Percentiles rank a stretch among this genome's conserved stretches.
phyloP scores from a whole-genome alignment of 2,329 filamentous ascomycete species.

The Colletotrichum australisinense region DNA sequence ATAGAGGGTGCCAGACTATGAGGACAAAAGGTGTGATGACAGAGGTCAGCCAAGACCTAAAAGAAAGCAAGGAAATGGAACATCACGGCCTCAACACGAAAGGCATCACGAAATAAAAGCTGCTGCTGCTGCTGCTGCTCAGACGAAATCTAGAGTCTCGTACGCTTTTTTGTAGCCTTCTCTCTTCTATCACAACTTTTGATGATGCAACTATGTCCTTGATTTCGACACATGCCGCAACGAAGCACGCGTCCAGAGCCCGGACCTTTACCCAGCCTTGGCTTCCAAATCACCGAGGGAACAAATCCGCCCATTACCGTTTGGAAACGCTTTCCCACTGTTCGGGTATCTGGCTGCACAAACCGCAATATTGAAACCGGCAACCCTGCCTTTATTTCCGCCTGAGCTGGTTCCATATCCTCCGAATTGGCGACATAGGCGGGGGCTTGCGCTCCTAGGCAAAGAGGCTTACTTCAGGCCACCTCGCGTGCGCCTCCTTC shows the following conservation, averaged over 20 bases:
- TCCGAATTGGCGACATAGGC: neutral
- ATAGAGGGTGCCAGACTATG: neutral
- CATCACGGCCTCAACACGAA: constrained; percentile 11
- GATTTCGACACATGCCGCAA: neutral
- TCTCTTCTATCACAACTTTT: constrained; percentile 33
- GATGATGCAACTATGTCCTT: constrained; percentile 29
- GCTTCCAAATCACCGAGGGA: neutral
- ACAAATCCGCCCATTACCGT: neutral
- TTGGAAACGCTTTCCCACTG: neutral
- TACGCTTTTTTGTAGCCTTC: constrained; percentile 28
- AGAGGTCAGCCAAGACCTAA: neutral
- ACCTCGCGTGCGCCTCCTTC: constrained; percentile 60
- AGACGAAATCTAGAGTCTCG: constrained; percentile 23
- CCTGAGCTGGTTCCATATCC: neutral
- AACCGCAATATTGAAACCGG: neutral
- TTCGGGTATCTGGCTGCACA: constrained; percentile 7
- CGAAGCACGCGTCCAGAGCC: neutral
- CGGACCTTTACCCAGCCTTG: constrained; percentile 11
- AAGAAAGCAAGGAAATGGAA: neutral
- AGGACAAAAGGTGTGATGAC: neutral
- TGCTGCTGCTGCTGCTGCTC: neutral
- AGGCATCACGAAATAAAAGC: neutral
- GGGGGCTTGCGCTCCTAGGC: constrained; percentile 39
- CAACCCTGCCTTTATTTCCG: neutral
- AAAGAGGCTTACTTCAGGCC: constrained; percentile 61